Base-by-base conservation (phyloP, 2,329 filamentous ascomycete genomes). In the Sclerotinia spermophila region DNA sequence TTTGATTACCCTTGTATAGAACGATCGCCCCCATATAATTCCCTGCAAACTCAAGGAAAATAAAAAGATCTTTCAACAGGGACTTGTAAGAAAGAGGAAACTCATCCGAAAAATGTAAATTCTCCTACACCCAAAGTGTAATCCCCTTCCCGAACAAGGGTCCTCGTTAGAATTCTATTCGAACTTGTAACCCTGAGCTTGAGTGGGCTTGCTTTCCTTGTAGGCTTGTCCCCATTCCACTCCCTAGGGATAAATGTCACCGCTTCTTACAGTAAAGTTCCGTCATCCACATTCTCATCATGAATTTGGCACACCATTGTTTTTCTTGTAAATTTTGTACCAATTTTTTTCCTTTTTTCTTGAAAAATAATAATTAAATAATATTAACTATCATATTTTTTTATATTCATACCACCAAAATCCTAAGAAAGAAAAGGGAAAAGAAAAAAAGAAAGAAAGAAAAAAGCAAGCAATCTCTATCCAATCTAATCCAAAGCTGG, bases 231-330 rank as follows among this genome's bases (percentile, higher is more conserved):
- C 33, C 15, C 56, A 60, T 48, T 48, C 67, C 55, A 68, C 53
- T 44, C 51, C 42, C n/a, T 59, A 68, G 44, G 56, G 56, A 62
- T 53, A 62, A 48, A 59, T 58, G 67, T 62, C 67, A 68, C 67
- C 67, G 67, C 67, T 42, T 68, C 67, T 68, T 62, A 40, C 44
- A 65, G 62, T 65, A 53, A 65, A 40, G 62, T 65, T 53, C 62
- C 45, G 33, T 65, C 62, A 53, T 53, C 45, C 45, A 53, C 62
- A 65, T 65, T 65, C 62, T 45, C 45, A 65, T 65, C 62, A 53
- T 53, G 45, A 40, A 65, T 40, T 65, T 35, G 33, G 45, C 40
- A n/a, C 45, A 53, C 62, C n/a, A 53, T 40, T 40, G 27, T 53
- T 65, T n/a, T 53, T 40, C 44, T 51, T 53, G 62, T 24, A 24